Percentiles rank a stretch among this genome's conserved stretches.
Evolutionary conservation across 768 basidiomycete species (phyloP).

Genomic region (Suillus hirtellus): DNA sequence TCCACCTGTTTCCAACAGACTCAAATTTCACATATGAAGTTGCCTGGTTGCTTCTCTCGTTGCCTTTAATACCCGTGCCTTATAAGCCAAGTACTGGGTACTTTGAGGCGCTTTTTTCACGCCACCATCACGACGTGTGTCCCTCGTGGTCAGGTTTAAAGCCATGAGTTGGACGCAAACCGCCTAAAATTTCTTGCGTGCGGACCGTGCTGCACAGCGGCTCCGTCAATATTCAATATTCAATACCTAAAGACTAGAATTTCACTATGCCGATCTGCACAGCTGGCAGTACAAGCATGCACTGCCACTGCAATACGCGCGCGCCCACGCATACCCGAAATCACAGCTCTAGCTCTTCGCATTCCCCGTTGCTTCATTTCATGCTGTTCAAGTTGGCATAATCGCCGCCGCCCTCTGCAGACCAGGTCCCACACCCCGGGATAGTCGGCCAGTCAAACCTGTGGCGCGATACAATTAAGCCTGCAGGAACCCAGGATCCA

Average conservation of each 20-base stretch:
- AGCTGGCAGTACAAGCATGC: background rate
- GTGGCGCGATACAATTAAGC: background rate
- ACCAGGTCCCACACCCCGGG: too few relatives aligned
- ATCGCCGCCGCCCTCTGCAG: background rate
- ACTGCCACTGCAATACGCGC: background rate
- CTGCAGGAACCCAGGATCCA: conserved; percentile 3
- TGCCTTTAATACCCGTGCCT: background rate
- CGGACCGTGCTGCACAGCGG: background rate
- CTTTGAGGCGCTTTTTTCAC: background rate
- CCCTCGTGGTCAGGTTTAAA: too few relatives aligned
- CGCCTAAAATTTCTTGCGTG: background rate
- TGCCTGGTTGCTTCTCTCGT: background rate
- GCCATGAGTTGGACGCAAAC: background rate
- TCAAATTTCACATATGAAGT: background rate
- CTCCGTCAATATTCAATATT: background rate
- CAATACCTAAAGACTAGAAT: background rate
- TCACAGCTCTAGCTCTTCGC: background rate
- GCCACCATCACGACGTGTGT: background rate
- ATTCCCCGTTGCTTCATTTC: background rate
- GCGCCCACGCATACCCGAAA: background rate
- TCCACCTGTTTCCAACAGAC: background rate
- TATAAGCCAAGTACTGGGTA: background rate
- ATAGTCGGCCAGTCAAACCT: background rate
- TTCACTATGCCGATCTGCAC: background rate
- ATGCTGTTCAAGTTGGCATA: background rate